Evolutionary conservation across 2,329 filamentous ascomycete genomes (phyloP).

Genomic region (Fusarium sp.): DNA sequence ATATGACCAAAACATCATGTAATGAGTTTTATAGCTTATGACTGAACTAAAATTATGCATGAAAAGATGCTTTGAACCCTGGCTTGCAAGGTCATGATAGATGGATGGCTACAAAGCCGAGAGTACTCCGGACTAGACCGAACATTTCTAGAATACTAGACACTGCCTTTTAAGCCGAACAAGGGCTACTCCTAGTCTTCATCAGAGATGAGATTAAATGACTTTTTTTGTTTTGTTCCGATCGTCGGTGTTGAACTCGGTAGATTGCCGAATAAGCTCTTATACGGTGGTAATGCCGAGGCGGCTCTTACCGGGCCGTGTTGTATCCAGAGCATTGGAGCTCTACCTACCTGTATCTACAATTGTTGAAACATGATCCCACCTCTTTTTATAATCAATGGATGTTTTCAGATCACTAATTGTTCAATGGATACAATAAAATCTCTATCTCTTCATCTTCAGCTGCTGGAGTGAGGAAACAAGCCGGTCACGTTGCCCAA

Average conservation of each 20-base stretch:
- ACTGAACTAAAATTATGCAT: neutral
- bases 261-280: constrained; percentile 11
- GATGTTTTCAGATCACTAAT: neutral
- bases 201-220: neutral
- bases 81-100: neutral
- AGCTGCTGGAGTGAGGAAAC: neutral
- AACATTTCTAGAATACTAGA: neutral
- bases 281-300: constrained; percentile 6
- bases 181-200: neutral
- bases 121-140: neutral
- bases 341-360: neutral
- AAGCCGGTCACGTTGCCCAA: constrained; percentile 6
- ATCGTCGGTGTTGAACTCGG: constrained; percentile 9
- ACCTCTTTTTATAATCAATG: no score
- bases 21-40: neutral
- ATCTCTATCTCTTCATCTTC: neutral
- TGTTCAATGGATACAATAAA: neutral
- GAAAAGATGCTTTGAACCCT: neutral
- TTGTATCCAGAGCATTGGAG: neutral
- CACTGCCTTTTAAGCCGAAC: neutral
- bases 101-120: neutral
- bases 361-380: neutral
- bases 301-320: constrained; percentile 14
- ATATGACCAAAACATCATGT: neutral
- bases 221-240: constrained; percentile 10